phyloP scores from a whole-genome alignment of 2,329 filamentous ascomycete genomes.

The Zasmidium citrigriseum region DNA sequence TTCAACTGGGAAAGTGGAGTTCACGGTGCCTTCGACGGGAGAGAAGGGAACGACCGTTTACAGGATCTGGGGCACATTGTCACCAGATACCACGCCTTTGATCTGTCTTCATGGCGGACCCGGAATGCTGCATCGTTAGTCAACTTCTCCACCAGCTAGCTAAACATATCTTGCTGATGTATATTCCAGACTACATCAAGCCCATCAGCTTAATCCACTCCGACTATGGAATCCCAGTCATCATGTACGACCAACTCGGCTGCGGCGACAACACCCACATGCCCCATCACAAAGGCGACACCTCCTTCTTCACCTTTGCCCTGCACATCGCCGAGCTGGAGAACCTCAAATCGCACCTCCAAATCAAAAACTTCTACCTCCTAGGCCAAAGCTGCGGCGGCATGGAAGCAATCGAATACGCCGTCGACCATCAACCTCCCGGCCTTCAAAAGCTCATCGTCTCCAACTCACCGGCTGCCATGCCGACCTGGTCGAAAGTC shows the following conservation, averaged over 20 bases:
- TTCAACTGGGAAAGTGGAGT: conserved; percentile 11
- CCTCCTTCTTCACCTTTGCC: conserved; percentile 48
- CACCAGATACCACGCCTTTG: conserved; percentile 28
- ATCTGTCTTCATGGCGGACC: conserved; percentile 47
- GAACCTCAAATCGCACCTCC: conserved; percentile 47
- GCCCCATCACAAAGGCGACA: conserved; percentile 44
- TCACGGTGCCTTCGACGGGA: conserved; percentile 22
- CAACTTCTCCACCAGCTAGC: background rate
- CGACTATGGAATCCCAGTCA: conserved; percentile 42
- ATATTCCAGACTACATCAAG: conserved; percentile 34
- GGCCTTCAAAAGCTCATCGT: conserved; percentile 42
- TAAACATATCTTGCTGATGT: background rate
- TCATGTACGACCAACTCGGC: conserved; percentile 57
- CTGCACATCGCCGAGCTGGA: conserved; percentile 53
- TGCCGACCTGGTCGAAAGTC: conserved; percentile 30
- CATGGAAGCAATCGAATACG: conserved; percentile 49
- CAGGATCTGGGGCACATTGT: conserved; percentile 39
- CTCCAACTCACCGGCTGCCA: conserved; percentile 28
- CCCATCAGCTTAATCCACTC: conserved; percentile 37
- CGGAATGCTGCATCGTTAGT: conserved; percentile 34
- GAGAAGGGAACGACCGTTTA: conserved; percentile 40
- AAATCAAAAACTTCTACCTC: conserved; percentile 44
- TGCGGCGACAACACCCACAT: conserved; percentile 52
- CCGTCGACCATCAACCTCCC: conserved; percentile 32
- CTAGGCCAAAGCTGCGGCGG: conserved; percentile 57